Conservation (phyloP, 345 rosid genomes). For the Lumnitzera racemosa region DNA sequence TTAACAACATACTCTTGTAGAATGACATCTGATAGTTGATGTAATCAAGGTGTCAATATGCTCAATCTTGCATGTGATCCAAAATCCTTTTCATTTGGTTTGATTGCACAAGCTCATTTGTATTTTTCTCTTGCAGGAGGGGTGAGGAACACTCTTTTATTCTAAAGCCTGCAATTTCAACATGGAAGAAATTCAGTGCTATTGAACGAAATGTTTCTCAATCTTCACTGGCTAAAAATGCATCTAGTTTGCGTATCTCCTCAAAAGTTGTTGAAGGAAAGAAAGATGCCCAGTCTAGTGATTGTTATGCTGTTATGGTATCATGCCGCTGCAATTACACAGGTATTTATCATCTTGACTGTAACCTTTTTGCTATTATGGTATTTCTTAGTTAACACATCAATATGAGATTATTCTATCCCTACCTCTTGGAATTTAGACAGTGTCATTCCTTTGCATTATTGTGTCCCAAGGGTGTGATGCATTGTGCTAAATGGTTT, state of each 20-base stretch:
- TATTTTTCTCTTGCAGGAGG: conserved; percentile 50
- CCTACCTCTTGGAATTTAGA: not conserved
- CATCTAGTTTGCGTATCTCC: conserved; percentile 36
- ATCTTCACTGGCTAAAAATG: conserved; percentile 8
- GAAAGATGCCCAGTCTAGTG: conserved; percentile 32
- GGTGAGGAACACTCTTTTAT: conserved; percentile 98
- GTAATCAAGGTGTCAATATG: too few relatives aligned
- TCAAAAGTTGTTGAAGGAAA: conserved; percentile 44
- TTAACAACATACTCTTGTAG: too few relatives aligned
- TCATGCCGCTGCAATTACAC: conserved; percentile 90
- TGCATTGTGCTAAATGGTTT: too few relatives aligned
- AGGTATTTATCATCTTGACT: conserved; percentile 26
- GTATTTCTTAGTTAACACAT: not conserved
- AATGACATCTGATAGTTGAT: too few relatives aligned
- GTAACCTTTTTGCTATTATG: not conserved
- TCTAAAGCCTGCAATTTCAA: conserved; percentile 64
- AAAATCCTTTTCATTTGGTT: too few relatives aligned
- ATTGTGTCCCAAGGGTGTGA: too few relatives aligned
- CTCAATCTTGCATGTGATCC: too few relatives aligned
- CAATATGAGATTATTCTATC: not conserved
- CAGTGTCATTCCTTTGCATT: not conserved
- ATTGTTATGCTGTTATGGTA: conserved; percentile 77
- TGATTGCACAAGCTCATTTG: conserved; percentile 9
- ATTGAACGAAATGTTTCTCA: conserved; percentile 37
- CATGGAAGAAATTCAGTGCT: conserved; percentile 46